Percentiles rank a stretch among this genome's conserved stretches.
Evolutionary conservation across 768 basidiomycete species (phyloP).

Genomic region (Tylopilus felleus): DNA sequence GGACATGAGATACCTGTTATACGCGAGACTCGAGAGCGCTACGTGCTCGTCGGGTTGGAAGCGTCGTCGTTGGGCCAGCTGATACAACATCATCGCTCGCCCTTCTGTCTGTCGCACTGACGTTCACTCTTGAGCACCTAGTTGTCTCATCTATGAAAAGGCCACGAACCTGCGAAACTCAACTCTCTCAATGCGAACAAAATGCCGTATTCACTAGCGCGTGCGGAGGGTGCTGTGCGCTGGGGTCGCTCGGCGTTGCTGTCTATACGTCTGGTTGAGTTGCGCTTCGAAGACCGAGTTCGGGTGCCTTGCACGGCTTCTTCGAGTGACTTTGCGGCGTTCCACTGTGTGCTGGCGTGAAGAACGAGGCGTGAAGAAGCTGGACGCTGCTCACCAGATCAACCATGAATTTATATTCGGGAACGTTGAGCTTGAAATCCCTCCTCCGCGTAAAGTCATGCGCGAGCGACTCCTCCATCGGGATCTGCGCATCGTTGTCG

Average conservation of each 20-base stretch:
- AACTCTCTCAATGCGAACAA: conserved; percentile 15
- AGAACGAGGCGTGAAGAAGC: neutral
- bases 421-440: conserved; percentile 4
- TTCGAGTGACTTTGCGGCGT: conserved; percentile 39
- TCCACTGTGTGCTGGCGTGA: conserved; percentile 36
- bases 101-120: conserved; percentile 62
- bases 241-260: conserved; percentile 7
- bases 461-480: conserved; percentile 29
- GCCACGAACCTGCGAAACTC: conserved; percentile 27
- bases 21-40: conserved; percentile 46
- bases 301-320: conserved; percentile 17
- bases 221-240: neutral
- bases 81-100: conserved; percentile 45
- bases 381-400: conserved; percentile 37
- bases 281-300: neutral
- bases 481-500: conserved; percentile 17
- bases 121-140: neutral
- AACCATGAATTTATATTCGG: conserved; percentile 32
- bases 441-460: conserved; percentile 38
- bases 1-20: conserved; percentile 55
- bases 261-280: neutral
- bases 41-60: conserved; percentile 35
- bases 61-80: conserved; percentile 37
- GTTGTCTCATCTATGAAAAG: neutral
- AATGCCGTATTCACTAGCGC: neutral